Conservation (phyloP, 164 flowering plant species). For the Platanus orientalis region DNA sequence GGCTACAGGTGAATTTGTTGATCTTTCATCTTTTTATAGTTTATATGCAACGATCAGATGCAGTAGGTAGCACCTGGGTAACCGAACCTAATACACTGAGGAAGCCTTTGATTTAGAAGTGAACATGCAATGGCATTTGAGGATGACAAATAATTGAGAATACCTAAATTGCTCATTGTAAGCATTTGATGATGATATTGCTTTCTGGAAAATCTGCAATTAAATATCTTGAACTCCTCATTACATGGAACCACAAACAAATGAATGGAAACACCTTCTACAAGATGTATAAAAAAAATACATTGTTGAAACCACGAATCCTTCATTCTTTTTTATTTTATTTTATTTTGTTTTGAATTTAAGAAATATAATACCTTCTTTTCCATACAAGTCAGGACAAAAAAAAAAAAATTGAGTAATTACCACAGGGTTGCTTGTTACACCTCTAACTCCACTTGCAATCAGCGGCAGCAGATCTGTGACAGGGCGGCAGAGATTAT, state of each 20-base stretch:
- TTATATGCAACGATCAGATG: neutral
- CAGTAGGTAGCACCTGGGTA: neutral
- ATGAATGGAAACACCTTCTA: neutral
- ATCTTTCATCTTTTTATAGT: neutral
- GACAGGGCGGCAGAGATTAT: slow-evolving; percentile 97
- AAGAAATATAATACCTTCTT: neutral
- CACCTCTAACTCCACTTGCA: slow-evolving; percentile 90
- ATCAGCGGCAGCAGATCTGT: slow-evolving; percentile 87
- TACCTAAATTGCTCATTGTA: slow-evolving; percentile 96
- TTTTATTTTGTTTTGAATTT: neutral
- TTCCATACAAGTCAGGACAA: neutral
- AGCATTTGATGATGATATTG: slow-evolving; percentile 91
- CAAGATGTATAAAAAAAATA: neutral
- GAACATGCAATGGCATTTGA: neutral
- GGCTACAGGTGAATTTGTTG: neutral
- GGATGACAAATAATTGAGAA: neutral
- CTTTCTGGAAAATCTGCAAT: slow-evolving; percentile 97
- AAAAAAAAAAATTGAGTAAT: slow-evolving; percentile 5
- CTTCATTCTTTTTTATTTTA: too few species aligned
- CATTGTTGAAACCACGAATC: neutral
- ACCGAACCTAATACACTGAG: neutral
- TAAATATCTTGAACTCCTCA: neutral
- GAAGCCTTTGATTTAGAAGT: neutral
- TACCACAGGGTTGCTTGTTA: slow-evolving; percentile 99
- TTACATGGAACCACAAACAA: neutral